phyloP scores from a whole-genome alignment of 345 rosid genomes.

The Boechera retrofracta region DNA sequence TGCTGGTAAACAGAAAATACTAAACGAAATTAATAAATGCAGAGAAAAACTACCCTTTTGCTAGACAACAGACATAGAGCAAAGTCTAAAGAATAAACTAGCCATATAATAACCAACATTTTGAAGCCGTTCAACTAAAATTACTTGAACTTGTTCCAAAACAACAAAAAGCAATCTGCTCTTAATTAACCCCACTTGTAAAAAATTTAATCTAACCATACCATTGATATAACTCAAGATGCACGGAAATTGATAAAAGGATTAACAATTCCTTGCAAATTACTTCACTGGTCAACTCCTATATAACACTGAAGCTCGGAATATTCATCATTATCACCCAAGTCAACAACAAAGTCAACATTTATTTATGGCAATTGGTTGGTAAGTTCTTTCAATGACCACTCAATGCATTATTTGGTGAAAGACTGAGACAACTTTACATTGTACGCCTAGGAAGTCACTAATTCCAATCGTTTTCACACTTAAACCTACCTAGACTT shows the following conservation, averaged over 20 bases:
- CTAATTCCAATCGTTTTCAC: slow-evolving; percentile 18
- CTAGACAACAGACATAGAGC: not conserved
- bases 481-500: slow-evolving; percentile 22
- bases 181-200: not conserved
- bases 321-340: not conserved
- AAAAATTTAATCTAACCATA: not conserved
- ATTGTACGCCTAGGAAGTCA: slow-evolving; percentile 29
- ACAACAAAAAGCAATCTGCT: not conserved
- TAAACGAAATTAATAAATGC: not conserved
- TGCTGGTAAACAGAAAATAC: slow-evolving; percentile 53
- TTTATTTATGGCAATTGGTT: slow-evolving; percentile 25
- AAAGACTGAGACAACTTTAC: slow-evolving; percentile 48
- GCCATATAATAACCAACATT: not conserved
- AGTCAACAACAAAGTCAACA: slow-evolving; percentile 42
- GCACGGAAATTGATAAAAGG: not conserved
- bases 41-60: not conserved
- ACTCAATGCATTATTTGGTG: slow-evolving; percentile 27
- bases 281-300: slow-evolving; percentile 2
- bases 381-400: slow-evolving; percentile 31
- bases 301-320: not conserved
- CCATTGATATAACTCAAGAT: not conserved
- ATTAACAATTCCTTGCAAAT: not conserved
- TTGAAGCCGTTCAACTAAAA: not conserved
- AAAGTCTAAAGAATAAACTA: slow-evolving; percentile 1
- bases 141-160: slow-evolving; percentile 4